Evolutionary conservation across 2,329 filamentous ascomycete species (phyloP), one percentile per base, ranked within the genome.

Genomic region (Venturia nashicola): DNA sequence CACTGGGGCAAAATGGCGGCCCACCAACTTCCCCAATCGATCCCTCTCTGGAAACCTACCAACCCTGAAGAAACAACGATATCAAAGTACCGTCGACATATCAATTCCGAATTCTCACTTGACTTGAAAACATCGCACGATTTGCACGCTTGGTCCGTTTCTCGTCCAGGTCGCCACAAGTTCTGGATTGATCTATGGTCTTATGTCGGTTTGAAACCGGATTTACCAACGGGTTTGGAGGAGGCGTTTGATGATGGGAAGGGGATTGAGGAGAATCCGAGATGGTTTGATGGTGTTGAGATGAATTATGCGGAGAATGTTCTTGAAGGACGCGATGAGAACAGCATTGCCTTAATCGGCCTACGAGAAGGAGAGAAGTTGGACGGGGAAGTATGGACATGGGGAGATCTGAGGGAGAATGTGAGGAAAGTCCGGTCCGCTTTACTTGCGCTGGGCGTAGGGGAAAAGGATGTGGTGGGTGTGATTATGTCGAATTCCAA

Each of bases 271-370:
- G 77, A 79, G n/a, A 80, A 92, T 6, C 90, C 90, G 0, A 76
- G 78, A 46, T 95, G 90, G 90, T 95, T 94, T 72, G 76, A 83
- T 0, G 90, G 90, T 39, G 80, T 91, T 0, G 75, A 78, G 6
- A 73, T 94, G 68, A 95, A 91, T 70, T 93, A 86, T 71, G 87
- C 89, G 5, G 90, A 95, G 76, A 95, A 94, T 71, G 74, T 91
- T 34, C 66, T 79, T 5, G 71, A 72, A 44, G 69, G 71, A 3
- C 76, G 74, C 23, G 68, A 75, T 54, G 71, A 71, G 3, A 54
- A 72, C 59, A 72, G 70, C 20, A 48, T 34, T 16, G 76, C 77
- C 2, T 67, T 79, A 39, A 72, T 77, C 40, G 76, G 76, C 3
- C 63, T 78, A 20, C 70, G 75, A 9, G 77, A 78, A 65, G 72